Conservation (phyloP, 352 stramenopile genomes). For the Pythium angustatum region DNA sequence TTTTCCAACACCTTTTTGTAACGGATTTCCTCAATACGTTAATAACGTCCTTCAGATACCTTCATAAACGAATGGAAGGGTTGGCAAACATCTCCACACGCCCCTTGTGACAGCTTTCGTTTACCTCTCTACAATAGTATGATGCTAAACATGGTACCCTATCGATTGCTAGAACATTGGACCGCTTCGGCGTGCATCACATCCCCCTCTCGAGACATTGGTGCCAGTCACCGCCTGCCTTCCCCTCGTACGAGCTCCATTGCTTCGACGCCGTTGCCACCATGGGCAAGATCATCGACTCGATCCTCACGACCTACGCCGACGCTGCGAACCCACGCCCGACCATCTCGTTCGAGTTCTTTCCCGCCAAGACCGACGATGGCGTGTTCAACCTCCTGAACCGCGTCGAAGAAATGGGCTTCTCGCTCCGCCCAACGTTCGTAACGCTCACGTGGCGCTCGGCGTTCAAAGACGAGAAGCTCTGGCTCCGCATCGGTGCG, state of each 20-base stretch:
- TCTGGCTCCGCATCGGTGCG: slow-evolving; percentile 90
- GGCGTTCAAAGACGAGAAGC: slow-evolving; percentile 85
- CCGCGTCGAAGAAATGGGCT: slow-evolving; percentile 86
- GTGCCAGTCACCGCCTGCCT: neutral
- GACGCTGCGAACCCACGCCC: slow-evolving; percentile 41
- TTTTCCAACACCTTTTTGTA: slow-evolving; percentile 63
- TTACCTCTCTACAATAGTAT: no score
- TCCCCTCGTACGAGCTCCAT: neutral
- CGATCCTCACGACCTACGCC: slow-evolving; percentile 54
- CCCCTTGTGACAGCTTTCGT: no score
- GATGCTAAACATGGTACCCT: no score
- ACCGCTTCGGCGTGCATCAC: neutral
- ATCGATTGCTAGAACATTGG: no score
- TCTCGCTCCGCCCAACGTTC: slow-evolving; percentile 83
- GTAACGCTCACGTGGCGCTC: slow-evolving; percentile 90
- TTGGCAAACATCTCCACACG: slow-evolving; percentile 17
- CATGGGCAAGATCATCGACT: slow-evolving; percentile 87
- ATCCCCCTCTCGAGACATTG: neutral
- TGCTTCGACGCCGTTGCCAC: neutral
- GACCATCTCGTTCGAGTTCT: slow-evolving; percentile 87
- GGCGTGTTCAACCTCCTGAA: slow-evolving; percentile 84
- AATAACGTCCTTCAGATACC: slow-evolving; percentile 14
- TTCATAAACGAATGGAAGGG: slow-evolving; percentile 12
- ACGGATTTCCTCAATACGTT: slow-evolving; percentile 1
- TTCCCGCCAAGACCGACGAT: slow-evolving; percentile 84